Evolutionary conservation across 129 eudicot genomes (phyloP).

Genomic region (Artemisia tridentata): DNA sequence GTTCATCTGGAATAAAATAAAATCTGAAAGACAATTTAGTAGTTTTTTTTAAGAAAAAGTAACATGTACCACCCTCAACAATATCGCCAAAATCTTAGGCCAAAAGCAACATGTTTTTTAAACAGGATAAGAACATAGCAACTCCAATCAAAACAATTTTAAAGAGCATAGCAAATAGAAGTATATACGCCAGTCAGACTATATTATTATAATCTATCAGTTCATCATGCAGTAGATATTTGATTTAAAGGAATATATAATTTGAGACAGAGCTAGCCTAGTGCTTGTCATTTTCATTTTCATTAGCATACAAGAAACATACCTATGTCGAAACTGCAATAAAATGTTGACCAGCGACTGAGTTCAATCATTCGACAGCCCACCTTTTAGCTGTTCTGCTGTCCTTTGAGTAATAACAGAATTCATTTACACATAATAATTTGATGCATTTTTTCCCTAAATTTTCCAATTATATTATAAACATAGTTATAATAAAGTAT

Average conservation of each 20-base stretch:
- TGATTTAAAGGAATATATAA: neutral
- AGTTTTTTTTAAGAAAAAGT: neutral
- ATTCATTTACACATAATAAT: too few species aligned
- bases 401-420: too few species aligned
- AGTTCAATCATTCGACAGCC: too few species aligned
- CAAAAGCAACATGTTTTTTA: neutral
- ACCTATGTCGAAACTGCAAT: too few species aligned
- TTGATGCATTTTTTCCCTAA: too few species aligned
- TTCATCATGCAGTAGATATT: neutral
- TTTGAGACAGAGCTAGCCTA: neutral
- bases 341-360: too few species aligned
- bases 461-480: too few species aligned
- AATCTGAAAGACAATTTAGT: neutral
- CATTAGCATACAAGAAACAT: too few species aligned
- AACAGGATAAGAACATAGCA: neutral
- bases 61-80: constrained; percentile 2
- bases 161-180: neutral
- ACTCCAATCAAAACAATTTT: neutral
- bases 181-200: neutral
- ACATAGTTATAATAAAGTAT: too few species aligned
- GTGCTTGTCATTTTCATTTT: neutral
- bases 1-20: neutral
- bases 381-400: too few species aligned
- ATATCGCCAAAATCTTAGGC: neutral
- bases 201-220: neutral